Percentiles rank a stretch among this genome's conserved stretches.
Evolutionary conservation across 2,329 filamentous ascomycete genomes (phyloP).

Genomic region (Fusarium albosuccineum): DNA sequence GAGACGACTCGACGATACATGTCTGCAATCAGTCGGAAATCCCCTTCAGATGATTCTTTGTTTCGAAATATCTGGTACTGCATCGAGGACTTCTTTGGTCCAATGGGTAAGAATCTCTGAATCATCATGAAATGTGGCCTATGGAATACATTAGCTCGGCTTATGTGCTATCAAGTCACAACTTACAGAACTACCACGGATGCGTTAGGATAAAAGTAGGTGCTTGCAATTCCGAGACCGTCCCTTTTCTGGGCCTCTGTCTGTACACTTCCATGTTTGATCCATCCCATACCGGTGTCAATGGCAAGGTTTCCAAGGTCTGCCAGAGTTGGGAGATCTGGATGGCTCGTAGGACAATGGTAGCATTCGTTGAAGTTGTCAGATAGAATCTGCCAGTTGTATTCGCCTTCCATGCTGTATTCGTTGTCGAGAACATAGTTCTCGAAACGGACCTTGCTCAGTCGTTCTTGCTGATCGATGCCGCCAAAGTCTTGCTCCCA

Average conservation of each 20-base stretch:
- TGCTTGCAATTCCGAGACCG: background rate
- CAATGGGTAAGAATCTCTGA: too few relatives aligned
- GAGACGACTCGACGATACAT: background rate
- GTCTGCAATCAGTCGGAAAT: too few relatives aligned
- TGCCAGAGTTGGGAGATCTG: constrained; percentile 1
- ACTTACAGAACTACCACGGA: background rate
- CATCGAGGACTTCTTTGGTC: too few relatives aligned
- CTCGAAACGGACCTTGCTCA: constrained; percentile 58
- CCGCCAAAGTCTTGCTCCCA: constrained; percentile 65
- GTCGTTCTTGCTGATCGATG: constrained; percentile 54
- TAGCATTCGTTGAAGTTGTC: constrained; percentile 71
- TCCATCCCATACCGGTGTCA: background rate
- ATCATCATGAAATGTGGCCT: too few relatives aligned
- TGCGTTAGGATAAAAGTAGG: constrained; percentile 2
- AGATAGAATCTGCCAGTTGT: constrained; percentile 70
- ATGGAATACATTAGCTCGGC: too few relatives aligned
- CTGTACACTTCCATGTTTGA: constrained; percentile 1
- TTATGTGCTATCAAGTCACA: background rate
- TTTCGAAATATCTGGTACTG: too few relatives aligned
- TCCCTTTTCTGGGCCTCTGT: background rate
- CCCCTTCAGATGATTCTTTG: too few relatives aligned
- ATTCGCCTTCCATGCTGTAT: constrained; percentile 67
- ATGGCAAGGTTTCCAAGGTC: background rate
- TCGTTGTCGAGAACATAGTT: constrained; percentile 66
- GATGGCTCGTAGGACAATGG: background rate